Conservation (phyloP, 371 early-diverging fungal genomes). For the Mortierella sp. region DNA sequence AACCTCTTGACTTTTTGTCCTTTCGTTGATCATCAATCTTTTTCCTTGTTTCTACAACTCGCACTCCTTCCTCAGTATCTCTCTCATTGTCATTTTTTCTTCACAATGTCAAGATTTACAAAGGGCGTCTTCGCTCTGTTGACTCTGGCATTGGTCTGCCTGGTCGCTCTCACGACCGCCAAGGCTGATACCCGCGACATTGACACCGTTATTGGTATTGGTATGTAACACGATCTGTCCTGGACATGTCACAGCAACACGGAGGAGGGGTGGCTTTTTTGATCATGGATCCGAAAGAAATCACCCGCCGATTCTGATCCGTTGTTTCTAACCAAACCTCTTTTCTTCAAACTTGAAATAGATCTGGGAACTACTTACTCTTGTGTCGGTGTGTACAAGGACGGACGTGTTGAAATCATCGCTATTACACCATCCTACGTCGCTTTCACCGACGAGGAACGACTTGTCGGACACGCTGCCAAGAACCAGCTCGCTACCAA, state of each 20-base stretch:
- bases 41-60: slow-evolving; percentile 11
- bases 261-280: too few species aligned
- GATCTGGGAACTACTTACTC: slow-evolving; percentile 99
- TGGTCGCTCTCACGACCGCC: slow-evolving; percentile 50
- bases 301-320: neutral
- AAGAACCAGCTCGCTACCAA: slow-evolving; percentile 93
- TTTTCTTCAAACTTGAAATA: slow-evolving; percentile 52
- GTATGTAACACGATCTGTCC: slow-evolving; percentile 22
- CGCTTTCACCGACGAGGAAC: slow-evolving; percentile 90
- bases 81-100: slow-evolving; percentile 2
- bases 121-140: slow-evolving; percentile 51
- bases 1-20: too few species aligned
- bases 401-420: slow-evolving; percentile 96
- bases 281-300: too few species aligned
- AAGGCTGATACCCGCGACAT: slow-evolving; percentile 36
- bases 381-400: slow-evolving; percentile 97
- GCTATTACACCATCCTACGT: slow-evolving; percentile 97
- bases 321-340: too few species aligned
- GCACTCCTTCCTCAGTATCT: slow-evolving; percentile 9
- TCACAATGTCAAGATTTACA: slow-evolving; percentile 49
- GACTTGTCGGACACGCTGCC: slow-evolving; percentile 95
- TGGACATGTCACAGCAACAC: neutral
- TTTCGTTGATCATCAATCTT: slow-evolving; percentile 1
- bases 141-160: slow-evolving; percentile 48
- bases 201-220: slow-evolving; percentile 88